These are phyloP conservation scores for Prunus mongolica DNA, from an alignment of 306 rosid species.

Conservation along the genomic window DNA sequence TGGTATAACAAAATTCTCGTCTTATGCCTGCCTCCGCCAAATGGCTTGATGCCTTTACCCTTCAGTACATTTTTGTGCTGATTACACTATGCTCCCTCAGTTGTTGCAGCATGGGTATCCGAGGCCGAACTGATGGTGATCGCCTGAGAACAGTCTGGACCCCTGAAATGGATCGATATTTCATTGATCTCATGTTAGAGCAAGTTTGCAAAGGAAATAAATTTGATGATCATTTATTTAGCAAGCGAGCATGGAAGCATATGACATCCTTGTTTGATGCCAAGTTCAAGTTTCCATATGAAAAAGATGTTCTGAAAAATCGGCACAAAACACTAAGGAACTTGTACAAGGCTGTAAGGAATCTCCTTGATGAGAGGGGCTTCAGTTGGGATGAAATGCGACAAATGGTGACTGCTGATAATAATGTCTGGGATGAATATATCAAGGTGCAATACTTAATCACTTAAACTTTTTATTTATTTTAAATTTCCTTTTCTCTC, in stretches of 20 bases:
- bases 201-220: slow-evolving; percentile 47
- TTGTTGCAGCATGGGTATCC: slow-evolving; percentile 37
- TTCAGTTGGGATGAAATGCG: slow-evolving; percentile 70
- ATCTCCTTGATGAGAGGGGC: slow-evolving; percentile 52
- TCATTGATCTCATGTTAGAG: slow-evolving; percentile 67
- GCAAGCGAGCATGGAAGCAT: slow-evolving; percentile 66
- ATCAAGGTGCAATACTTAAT: slow-evolving; percentile 42
- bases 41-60: not conserved
- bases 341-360: slow-evolving; percentile 46
- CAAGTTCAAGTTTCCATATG: slow-evolving; percentile 66
- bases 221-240: slow-evolving; percentile 65
- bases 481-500: slow-evolving; percentile 14
- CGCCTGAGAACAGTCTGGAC: slow-evolving; percentile 78
- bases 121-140: slow-evolving; percentile 36
- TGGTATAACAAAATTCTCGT: not conserved
- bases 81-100: not conserved
- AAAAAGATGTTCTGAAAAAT: slow-evolving; percentile 73
- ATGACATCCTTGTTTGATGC: slow-evolving; percentile 58
- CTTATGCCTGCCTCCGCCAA: not conserved
- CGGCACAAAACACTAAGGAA: slow-evolving; percentile 70
- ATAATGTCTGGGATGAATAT: slow-evolving; percentile 68
- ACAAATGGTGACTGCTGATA: slow-evolving; percentile 65
- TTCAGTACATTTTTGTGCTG: slow-evolving; percentile 1
- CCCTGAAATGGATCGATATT: slow-evolving; percentile 71
- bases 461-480: not conserved